Conservation (phyloP, 805 yeast genomes). For the Gaillardinia entomophila region DNA sequence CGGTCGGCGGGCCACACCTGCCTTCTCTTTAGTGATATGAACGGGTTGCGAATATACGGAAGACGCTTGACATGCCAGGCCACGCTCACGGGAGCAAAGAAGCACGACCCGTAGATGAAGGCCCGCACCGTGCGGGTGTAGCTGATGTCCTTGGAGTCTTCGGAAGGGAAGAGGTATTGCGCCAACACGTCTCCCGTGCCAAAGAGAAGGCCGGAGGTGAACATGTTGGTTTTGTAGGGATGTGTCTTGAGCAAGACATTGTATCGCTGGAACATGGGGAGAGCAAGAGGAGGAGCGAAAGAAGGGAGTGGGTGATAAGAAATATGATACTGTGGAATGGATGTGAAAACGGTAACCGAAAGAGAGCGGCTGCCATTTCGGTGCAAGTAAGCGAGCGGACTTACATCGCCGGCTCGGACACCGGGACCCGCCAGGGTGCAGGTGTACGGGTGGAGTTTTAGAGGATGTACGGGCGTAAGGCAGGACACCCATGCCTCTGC, state of each 20-base stretch:
- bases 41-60: constrained; percentile 31
- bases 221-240: constrained; percentile 51
- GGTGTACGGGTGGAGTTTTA: too few species aligned
- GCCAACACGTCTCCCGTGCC: constrained; percentile 41
- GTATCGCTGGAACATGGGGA: constrained; percentile 8
- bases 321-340: too few species aligned
- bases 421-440: too few species aligned
- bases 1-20: constrained; percentile 5
- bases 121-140: constrained; percentile 29
- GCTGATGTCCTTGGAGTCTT: constrained; percentile 13
- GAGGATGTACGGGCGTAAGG: too few species aligned
- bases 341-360: too few species aligned
- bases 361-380: too few species aligned
- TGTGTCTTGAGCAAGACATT: constrained; percentile 29
- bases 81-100: constrained; percentile 36
- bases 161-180: constrained; percentile 29
- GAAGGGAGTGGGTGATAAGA: background rate
- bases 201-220: constrained; percentile 44
- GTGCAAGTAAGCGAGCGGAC: too few species aligned
- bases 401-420: too few species aligned
- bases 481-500: too few species aligned
- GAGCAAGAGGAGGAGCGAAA: background rate
- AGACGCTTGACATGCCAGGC: constrained; percentile 33
- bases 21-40: constrained; percentile 13
- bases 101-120: constrained; percentile 29